Evolutionary conservation across 2,329 filamentous ascomycete species (phyloP).

Genomic region (Esteya vermicola): DNA sequence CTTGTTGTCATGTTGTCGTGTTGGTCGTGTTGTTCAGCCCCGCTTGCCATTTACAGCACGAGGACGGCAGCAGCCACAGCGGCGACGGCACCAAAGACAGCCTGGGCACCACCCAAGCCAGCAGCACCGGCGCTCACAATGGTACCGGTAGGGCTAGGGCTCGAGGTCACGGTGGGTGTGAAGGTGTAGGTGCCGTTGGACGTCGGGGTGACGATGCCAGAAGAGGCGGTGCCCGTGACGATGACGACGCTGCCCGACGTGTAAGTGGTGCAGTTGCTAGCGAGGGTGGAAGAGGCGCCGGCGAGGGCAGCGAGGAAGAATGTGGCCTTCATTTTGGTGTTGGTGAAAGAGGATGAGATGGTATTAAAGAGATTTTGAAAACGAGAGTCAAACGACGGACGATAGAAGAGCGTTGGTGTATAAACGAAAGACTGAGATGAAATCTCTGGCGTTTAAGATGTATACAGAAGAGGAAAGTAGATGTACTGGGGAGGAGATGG

Average conservation of each 20-base stretch:
- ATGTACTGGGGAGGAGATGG: background rate
- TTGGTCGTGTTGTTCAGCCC: too few relatives aligned
- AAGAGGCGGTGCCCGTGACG: background rate
- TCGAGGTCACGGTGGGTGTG: slow-evolving; percentile 3
- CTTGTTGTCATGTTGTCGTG: too few relatives aligned
- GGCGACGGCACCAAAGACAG: slow-evolving; percentile 7
- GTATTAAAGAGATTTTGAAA: background rate
- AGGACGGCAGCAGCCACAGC: slow-evolving; percentile 10
- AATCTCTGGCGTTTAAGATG: too few relatives aligned
- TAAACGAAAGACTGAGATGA: background rate
- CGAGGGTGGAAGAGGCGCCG: slow-evolving; percentile 3
- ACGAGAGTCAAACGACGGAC: too few relatives aligned
- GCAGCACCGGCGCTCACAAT: slow-evolving; percentile 6
- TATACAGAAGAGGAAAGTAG: background rate
- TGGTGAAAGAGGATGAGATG: background rate
- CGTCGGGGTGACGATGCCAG: slow-evolving; percentile 1
- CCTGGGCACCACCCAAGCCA: slow-evolving; percentile 5
- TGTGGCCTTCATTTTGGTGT: slow-evolving; percentile 8
- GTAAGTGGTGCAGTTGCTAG: slow-evolving; percentile 1
- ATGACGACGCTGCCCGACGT: background rate
- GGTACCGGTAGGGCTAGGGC: background rate
- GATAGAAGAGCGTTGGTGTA: background rate
- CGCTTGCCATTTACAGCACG: slow-evolving; percentile 6
- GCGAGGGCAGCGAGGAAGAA: slow-evolving; percentile 5
- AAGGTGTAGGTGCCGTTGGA: slow-evolving; percentile 4